These are phyloP conservation scores for Phytophthora cryptogea DNA, from an alignment of 352 stramenopile species.

Conservation along the genomic window DNA sequence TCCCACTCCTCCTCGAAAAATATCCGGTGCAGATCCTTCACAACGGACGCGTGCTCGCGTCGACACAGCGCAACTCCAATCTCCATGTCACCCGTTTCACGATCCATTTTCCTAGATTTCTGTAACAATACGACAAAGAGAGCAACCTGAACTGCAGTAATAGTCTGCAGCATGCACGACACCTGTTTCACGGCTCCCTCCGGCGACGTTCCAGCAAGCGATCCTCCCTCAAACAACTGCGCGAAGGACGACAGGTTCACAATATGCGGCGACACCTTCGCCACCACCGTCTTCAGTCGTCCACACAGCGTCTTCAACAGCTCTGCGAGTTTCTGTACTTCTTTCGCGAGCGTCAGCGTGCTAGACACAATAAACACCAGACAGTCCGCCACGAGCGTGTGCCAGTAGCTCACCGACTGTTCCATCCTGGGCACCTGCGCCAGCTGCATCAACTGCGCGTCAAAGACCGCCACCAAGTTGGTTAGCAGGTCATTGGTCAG, in stretches of 20 bases:
- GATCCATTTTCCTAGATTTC: conserved; percentile 65
- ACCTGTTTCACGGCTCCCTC: conserved; percentile 76
- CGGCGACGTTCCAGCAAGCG: conserved; percentile 59
- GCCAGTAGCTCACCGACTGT: conserved; percentile 78
- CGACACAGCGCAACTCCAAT: conserved; percentile 44
- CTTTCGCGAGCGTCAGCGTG: conserved; percentile 47
- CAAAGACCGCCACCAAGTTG: conserved; percentile 55
- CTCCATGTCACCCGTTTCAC: conserved; percentile 58
- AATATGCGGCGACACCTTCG: conserved; percentile 82
- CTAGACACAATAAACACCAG: conserved; percentile 69
- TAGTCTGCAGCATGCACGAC: conserved; percentile 74
- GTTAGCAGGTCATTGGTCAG: conserved; percentile 49
- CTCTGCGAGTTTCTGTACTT: conserved; percentile 58
- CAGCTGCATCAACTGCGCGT: conserved; percentile 58
- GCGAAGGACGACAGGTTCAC: conserved; percentile 79
- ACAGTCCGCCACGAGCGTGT: conserved; percentile 71
- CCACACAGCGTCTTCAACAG: conserved; percentile 62
- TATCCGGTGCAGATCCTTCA: conserved; percentile 64
- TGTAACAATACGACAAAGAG: conserved; percentile 67
- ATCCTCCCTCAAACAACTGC: conserved; percentile 76
- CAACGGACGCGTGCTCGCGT: conserved; percentile 50
- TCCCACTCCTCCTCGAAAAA: conserved; percentile 75
- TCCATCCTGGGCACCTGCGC: conserved; percentile 59
- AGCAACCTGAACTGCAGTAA: conserved; percentile 73
- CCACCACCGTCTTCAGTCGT: conserved; percentile 58